phyloP scores from a whole-genome alignment of 768 basidiomycete genomes.

The Leucocoprinus leucothites region DNA sequence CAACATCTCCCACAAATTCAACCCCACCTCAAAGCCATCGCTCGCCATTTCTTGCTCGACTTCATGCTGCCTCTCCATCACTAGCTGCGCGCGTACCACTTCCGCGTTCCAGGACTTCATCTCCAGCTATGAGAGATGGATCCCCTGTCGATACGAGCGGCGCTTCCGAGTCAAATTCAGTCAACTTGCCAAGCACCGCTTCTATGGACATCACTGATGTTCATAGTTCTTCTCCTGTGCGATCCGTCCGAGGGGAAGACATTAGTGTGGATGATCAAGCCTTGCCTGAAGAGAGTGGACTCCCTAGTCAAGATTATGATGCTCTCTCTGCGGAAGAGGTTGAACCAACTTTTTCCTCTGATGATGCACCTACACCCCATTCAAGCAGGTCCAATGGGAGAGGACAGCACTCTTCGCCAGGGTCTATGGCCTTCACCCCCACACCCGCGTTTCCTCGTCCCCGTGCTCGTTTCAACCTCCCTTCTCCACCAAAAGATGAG shows the following conservation, averaged over 20 bases:
- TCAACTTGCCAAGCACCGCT: slow-evolving; percentile 31
- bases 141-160: slow-evolving; percentile 19
- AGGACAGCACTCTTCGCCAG: slow-evolving; percentile 52
- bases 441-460: slow-evolving; percentile 63
- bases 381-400: slow-evolving; percentile 30
- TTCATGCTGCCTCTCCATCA: slow-evolving; percentile 42
- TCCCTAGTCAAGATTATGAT: slow-evolving; percentile 4
- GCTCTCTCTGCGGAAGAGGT: slow-evolving; percentile 21
- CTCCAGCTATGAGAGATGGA: slow-evolving; percentile 35
- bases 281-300: slow-evolving; percentile 16
- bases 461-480: slow-evolving; percentile 59
- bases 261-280: slow-evolving; percentile 22
- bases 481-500: slow-evolving; percentile 39
- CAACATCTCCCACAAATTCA: slow-evolving; percentile 60
- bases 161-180: slow-evolving; percentile 26
- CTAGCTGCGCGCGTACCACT: slow-evolving; percentile 47
- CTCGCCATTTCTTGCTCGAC: slow-evolving; percentile 37
- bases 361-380: slow-evolving; percentile 45
- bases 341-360: slow-evolving; percentile 75
- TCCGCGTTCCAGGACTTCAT: slow-evolving; percentile 47
- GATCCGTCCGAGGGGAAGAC: slow-evolving; percentile 19
- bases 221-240: slow-evolving; percentile 40
- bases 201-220: slow-evolving; percentile 56
- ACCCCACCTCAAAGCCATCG: slow-evolving; percentile 54
- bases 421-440: slow-evolving; percentile 60